Conservation (phyloP, 2,329 filamentous ascomycete species). For the Fusarium xyrophilum region DNA sequence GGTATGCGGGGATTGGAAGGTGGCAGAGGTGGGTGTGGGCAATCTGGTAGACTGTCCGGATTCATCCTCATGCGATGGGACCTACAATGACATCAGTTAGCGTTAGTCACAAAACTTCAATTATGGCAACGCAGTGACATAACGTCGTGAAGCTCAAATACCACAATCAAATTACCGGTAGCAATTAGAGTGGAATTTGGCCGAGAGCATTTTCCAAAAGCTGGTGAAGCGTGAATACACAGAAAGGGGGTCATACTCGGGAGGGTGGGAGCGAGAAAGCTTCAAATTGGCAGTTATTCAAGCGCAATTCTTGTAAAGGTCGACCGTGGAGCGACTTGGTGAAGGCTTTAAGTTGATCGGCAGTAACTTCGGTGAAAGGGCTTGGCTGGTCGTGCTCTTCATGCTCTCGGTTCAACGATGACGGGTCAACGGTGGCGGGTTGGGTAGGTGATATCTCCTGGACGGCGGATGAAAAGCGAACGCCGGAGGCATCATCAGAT, state of each 20-base stretch:
- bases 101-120: slow-evolving; percentile 31
- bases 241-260: slow-evolving; percentile 65
- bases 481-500: slow-evolving; percentile 52
- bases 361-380: slow-evolving; percentile 53
- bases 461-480: slow-evolving; percentile 75
- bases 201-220: neutral
- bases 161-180: neutral
- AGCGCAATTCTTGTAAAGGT: slow-evolving; percentile 79
- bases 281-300: slow-evolving; percentile 89
- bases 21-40: slow-evolving; percentile 69
- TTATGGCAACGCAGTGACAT: neutral
- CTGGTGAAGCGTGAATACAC: slow-evolving; percentile 3
- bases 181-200: neutral
- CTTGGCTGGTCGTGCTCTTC: slow-evolving; percentile 33
- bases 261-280: slow-evolving; percentile 87
- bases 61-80: slow-evolving; percentile 66
- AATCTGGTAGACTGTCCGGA: slow-evolving; percentile 67
- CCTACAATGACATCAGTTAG: slow-evolving; percentile 52
- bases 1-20: slow-evolving; percentile 69
- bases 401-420: slow-evolving; percentile 33
- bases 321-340: slow-evolving; percentile 75
- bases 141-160: neutral
- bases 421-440: slow-evolving; percentile 47
- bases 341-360: slow-evolving; percentile 73
- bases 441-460: slow-evolving; percentile 67